Evolutionary conservation across 441 rosid genomes (phyloP), one percentile per base, ranked within the genome.

Genomic region (Geranium incanum): DNA sequence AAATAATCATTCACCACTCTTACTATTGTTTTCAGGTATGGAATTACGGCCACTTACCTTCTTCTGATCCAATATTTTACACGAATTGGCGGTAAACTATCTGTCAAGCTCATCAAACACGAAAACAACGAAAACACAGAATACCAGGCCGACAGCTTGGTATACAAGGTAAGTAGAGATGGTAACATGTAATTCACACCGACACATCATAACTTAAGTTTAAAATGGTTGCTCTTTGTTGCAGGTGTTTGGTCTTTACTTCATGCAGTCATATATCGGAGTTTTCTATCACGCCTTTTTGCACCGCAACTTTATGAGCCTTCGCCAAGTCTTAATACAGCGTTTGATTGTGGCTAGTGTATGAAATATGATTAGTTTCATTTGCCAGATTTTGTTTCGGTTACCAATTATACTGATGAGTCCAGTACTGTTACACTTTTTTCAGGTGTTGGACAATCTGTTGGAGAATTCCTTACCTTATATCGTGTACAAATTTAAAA

Each of bases 241-340:
- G 85, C 95, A 94, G 99, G 95, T 94, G 48, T 94, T 94, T 66
- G 97, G 99, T 74, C 88, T 94, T 66, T 94, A 91, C 72, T 94
- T 94, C 81, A 94, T 94, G 97, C 99, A 91, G 81, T 79, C 97
- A 8, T 94, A 90, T 77, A 92, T 94, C 28, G 95, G 99, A 65
- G 80, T 92, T 81, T 94, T 94, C 85, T 94, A 94, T 77, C 99
- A 94, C 19, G 97, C 88, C 66, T 91, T 90, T 69, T 72, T 92
- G 59, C 97, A 92, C 75, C 93, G 95, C 67, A 89, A 90, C 84
- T 85, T 94, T 70, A 78, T 8, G 84, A 85, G 97, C 63, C 99
- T 94, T 79, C 92, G 95, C 70, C 88, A 90, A 85, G 83, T 90
- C 74, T 76, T 92, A 81, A 79, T 90, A 74, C 95, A 92, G 81